Evolutionary conservation across 1,139 yeast species (phyloP).

Genomic region (Pneumocystis sp.): DNA sequence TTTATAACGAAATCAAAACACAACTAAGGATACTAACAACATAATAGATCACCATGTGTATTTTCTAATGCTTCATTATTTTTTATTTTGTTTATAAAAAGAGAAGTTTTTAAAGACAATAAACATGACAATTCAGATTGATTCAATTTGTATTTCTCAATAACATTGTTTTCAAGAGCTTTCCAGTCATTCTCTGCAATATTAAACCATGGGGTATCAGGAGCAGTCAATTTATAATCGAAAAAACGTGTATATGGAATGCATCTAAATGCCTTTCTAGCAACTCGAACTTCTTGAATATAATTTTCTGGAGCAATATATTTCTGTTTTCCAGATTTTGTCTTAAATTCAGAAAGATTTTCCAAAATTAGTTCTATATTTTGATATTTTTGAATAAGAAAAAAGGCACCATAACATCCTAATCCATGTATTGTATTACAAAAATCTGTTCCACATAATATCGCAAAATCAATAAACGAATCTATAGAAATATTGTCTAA

Average conservation of each 20-base stretch:
- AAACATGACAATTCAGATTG: background rate
- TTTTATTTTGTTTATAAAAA: background rate
- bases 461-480: background rate
- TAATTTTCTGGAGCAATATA: constrained; percentile 1
- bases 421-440: background rate
- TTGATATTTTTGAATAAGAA: constrained; percentile 1
- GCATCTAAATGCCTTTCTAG: background rate
- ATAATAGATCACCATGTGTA: background rate
- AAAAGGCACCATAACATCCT: background rate
- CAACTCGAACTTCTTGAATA: constrained; percentile 1
- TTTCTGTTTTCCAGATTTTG: background rate
- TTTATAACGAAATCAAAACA: background rate
- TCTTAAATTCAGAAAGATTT: constrained; percentile 1
- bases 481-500: background rate
- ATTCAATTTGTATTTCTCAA: background rate
- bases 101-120: background rate
- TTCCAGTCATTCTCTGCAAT: background rate
- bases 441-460: background rate
- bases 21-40: background rate
- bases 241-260: background rate
- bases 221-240: background rate
- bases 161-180: background rate
- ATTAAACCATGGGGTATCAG: background rate
- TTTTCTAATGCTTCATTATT: background rate
- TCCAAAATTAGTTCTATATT: background rate